A percentile compares a stretch with the other conserved stretches of the same genome.
phyloP scores from a whole-genome alignment of 2,329 filamentous ascomycete genomes.

The Didymosphaeria variabile region DNA sequence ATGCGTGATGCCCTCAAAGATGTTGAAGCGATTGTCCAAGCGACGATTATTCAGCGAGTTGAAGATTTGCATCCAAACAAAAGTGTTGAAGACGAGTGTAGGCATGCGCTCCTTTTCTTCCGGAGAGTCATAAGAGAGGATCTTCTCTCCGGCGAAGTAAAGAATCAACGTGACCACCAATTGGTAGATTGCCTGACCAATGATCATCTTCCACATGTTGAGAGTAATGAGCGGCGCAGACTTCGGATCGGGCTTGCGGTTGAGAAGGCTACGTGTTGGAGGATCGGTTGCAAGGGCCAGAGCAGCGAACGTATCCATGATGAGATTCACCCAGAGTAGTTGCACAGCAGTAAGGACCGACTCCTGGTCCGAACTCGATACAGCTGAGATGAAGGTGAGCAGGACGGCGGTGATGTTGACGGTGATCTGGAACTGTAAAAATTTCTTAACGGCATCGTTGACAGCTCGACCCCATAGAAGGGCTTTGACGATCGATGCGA shows the following conservation, averaged over 20 bases:
- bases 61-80: slow-evolving; percentile 99
- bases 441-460: slow-evolving; percentile 47
- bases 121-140: slow-evolving; percentile 66
- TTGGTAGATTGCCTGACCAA: slow-evolving; percentile 91
- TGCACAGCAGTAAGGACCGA: slow-evolving; percentile 90
- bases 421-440: slow-evolving; percentile 68
- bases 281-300: slow-evolving; percentile 89
- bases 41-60: slow-evolving; percentile 98
- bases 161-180: slow-evolving; percentile 80
- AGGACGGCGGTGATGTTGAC: slow-evolving; percentile 93
- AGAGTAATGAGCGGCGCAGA: slow-evolving; percentile 80
- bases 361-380: slow-evolving; percentile 71
- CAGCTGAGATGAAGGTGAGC: slow-evolving; percentile 87
- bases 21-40: slow-evolving; percentile 93
- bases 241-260: slow-evolving; percentile 81
- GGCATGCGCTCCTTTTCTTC: slow-evolving; percentile 63
- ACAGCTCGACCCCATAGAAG: slow-evolving; percentile 72
- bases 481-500: slow-evolving; percentile 80
- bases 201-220: slow-evolving; percentile 99
- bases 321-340: slow-evolving; percentile 94
- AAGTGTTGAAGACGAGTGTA: slow-evolving; percentile 95
- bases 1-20: slow-evolving; percentile 84
- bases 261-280: slow-evolving; percentile 80
- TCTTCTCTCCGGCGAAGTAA: slow-evolving; percentile 74
- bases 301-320: slow-evolving; percentile 96